Evolutionary conservation across 805 yeast species (phyloP), one percentile per base, ranked within the genome.

Genomic region (Metschnikowia lochheadii): DNA sequence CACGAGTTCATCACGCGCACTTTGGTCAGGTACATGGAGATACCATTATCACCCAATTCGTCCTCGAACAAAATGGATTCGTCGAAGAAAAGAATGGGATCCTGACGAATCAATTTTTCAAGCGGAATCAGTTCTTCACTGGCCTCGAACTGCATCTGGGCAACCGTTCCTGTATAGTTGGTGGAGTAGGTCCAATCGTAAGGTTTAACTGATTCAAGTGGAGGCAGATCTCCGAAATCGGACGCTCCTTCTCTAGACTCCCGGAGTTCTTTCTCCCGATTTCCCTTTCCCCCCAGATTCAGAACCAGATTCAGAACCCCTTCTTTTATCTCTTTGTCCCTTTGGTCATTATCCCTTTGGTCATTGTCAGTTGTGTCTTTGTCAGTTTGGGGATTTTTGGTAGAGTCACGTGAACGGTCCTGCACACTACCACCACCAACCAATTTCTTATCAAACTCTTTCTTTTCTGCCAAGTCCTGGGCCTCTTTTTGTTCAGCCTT

Each of bases 151-250:
- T 53, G 46, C 13, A 66, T 50, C 5, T 59, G 58, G 6, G 39
- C 29, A 8, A 73, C 49, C 0, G 84, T 76, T 0, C 98, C 99
- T 52, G 73, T 76, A 65, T 92, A 94, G 43, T 75, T 67, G 0
- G 96, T 83, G 0, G 96, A 80, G 64, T 94, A 94, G 0, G 99
- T 92, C 99, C 99, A 94, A 70, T 94, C 99, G 64, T 82, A 94
- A 2, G 96, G 94, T 59, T 86, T 85, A 46, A 85, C 81, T 34
- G 85, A 80, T 42, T 85, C 80, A 62, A 75, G 66, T 34, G 49
- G 83, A 4, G 70, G 49, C 45, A 35, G 49, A 44, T 13, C 34
- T 23, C 18, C 20, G 10, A n/a, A 21, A 6, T 38, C 40, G n/a
- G 42, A 5, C 14, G n/a, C 15, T 14, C 15, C 15, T 17, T 26